Evolutionary conservation across 2,329 filamentous ascomycete species (phyloP).

Genomic region (Lojkania enalia): DNA sequence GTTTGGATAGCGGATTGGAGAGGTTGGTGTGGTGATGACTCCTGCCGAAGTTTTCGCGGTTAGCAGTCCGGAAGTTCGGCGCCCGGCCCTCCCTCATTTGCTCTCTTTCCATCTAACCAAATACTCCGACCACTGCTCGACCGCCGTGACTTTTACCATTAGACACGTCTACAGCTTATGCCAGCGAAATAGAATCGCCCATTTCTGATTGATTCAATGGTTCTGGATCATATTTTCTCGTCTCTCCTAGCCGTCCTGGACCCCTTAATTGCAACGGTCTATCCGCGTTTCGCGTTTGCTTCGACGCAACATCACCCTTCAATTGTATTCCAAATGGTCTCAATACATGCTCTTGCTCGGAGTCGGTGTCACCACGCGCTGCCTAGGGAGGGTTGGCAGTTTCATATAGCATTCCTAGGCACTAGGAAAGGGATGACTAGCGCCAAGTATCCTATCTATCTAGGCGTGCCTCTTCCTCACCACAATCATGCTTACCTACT

Average conservation of each 20-base stretch:
- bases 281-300: slow-evolving; percentile 3
- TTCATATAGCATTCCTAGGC: slow-evolving; percentile 30
- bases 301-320: slow-evolving; percentile 19
- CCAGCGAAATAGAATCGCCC: too few species aligned
- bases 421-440: slow-evolving; percentile 23
- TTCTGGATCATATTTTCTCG: too few species aligned
- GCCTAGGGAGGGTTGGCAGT: slow-evolving; percentile 23
- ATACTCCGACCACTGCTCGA: too few species aligned
- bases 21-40: too few species aligned
- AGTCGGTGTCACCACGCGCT: slow-evolving; percentile 21
- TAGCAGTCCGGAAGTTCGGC: too few species aligned
- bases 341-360: slow-evolving; percentile 11
- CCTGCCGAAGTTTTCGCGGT: too few species aligned
- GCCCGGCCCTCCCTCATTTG: too few species aligned
- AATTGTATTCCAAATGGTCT: slow-evolving; percentile 14
- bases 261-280: slow-evolving; percentile 4
- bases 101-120: too few species aligned
- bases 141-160: too few species aligned
- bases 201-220: too few species aligned
- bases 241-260: neutral
- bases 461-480: slow-evolving; percentile 21
- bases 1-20: too few species aligned
- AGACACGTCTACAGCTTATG: too few species aligned
- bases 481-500: slow-evolving; percentile 25
- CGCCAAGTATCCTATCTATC: slow-evolving; percentile 24